A percentile compares a stretch with the other conserved stretches of the same genome.
phyloP scores from a whole-genome alignment of 1,284 basidiomycete genomes.

The Cutaneotrichosporon arboriforme region DNA sequence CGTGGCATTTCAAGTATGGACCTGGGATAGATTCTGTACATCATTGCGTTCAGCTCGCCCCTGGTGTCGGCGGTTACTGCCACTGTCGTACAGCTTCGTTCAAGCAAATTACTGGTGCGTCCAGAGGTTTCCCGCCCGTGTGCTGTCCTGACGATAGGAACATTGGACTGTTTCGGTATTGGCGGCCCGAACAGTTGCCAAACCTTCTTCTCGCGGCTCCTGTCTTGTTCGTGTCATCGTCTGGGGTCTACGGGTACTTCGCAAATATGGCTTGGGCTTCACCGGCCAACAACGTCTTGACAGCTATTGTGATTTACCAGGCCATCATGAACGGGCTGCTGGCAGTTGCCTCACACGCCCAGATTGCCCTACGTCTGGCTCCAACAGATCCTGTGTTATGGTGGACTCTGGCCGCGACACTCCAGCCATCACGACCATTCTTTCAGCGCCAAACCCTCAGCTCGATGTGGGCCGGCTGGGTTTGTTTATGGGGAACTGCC shows the following conservation, averaged over 20 bases:
- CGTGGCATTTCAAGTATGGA: conserved; percentile 61
- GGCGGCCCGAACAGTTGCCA: conserved; percentile 73
- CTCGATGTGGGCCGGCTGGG: conserved; percentile 56
- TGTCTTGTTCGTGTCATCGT: conserved; percentile 56
- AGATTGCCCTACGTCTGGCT: conserved; percentile 78
- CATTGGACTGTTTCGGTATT: conserved; percentile 78
- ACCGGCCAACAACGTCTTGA: not conserved
- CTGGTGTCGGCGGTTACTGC: conserved; percentile 64
- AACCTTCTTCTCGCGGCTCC: conserved; percentile 81
- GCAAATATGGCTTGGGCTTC: not conserved
- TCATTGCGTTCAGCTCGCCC: conserved; percentile 31
- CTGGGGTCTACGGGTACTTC: conserved; percentile 3
- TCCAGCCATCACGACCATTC: not conserved
- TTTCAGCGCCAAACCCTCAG: too few species aligned
- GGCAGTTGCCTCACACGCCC: conserved; percentile 76
- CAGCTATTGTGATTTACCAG: conserved; percentile 66
- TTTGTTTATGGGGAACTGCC: conserved; percentile 65
- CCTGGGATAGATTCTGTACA: conserved; percentile 63
- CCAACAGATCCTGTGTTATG: conserved; percentile 74
- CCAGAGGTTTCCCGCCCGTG: not conserved
- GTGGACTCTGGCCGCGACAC: conserved; percentile 65
- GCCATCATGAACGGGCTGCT: conserved; percentile 59
- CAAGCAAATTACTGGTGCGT: conserved; percentile 73
- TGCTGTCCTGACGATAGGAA: conserved; percentile 52
- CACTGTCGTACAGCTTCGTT: conserved; percentile 75